Conservation (phyloP, 306 rosid genomes). For the Pyrus pyrifolia region DNA sequence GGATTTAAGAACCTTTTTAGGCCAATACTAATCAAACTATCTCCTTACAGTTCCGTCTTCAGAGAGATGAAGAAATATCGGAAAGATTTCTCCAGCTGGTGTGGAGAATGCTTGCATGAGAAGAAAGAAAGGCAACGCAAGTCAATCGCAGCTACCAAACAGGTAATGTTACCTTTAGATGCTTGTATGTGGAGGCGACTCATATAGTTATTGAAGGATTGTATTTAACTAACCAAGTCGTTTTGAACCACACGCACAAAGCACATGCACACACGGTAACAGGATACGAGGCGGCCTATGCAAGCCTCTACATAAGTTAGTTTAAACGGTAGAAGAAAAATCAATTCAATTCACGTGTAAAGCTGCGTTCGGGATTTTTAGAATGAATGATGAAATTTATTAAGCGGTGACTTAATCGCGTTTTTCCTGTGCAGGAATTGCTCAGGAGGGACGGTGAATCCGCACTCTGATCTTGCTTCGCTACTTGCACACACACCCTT, state of each 20-base stretch:
- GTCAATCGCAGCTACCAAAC: conserved; percentile 49
- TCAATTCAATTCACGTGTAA: no score
- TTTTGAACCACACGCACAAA: not conserved
- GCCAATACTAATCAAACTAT: conserved; percentile 3
- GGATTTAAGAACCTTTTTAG: not conserved
- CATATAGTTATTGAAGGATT: not conserved
- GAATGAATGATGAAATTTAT: conserved; percentile 4
- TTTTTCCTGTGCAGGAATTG: conserved; percentile 49
- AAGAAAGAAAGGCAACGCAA: conserved; percentile 56
- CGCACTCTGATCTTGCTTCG: conserved; percentile 27
- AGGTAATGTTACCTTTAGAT: conserved; percentile 29
- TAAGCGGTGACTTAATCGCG: not conserved
- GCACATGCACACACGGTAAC: not conserved
- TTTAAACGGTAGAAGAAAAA: not conserved
- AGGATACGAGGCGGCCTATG: not conserved
- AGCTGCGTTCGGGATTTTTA: not conserved
- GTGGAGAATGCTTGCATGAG: conserved; percentile 75
- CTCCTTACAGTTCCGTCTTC: conserved; percentile 50
- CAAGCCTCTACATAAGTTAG: not conserved
- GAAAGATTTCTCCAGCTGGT: conserved; percentile 66
- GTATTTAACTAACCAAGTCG: not conserved
- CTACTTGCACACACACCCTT: conserved; percentile 14
- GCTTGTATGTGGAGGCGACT: not conserved
- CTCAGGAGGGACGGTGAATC: conserved; percentile 46
- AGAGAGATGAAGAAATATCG: conserved; percentile 73